Conservation (phyloP, 495 filamentous ascomycete species). For the Chaetomidium leptoderma region DNA sequence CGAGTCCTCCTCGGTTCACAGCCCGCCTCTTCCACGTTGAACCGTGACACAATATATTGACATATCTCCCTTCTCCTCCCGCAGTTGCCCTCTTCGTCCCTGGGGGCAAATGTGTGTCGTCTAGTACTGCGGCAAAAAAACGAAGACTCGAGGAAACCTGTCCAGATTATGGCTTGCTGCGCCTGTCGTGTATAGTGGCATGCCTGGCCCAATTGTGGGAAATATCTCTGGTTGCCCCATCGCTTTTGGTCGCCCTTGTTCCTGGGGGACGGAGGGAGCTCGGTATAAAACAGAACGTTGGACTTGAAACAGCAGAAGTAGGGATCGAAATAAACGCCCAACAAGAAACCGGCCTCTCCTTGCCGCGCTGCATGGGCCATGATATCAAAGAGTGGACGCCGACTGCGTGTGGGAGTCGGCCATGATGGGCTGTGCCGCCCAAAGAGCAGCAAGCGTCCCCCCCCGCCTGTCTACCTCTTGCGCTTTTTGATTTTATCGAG, state of each 20-base stretch:
- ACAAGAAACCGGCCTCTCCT: not conserved
- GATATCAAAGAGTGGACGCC: not conserved
- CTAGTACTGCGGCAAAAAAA: not conserved
- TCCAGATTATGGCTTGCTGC: not conserved
- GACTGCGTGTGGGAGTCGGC: not conserved
- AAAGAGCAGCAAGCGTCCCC: not conserved
- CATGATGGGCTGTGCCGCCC: not conserved
- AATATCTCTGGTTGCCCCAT: not conserved
- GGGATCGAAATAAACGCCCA: not conserved
- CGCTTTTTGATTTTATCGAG: slow-evolving; percentile 49
- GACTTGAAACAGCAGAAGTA: not conserved
- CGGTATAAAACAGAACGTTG: not conserved
- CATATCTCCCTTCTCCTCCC: not conserved
- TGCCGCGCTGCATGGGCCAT: not conserved
- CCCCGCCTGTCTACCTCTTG: slow-evolving; percentile 36
- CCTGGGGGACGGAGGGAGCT: not conserved
- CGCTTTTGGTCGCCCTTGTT: not conserved
- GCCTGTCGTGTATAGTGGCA: not conserved
- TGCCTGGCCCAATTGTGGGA: not conserved
- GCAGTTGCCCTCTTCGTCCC: not conserved
- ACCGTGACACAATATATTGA: no score
- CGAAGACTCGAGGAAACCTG: not conserved
- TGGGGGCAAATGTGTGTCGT: not conserved
- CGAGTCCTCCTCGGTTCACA: no score
- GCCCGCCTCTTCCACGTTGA: not conserved